Percentiles rank a stretch among this genome's conserved stretches.
Conservation (phyloP, 768 basidiomycete genomes). For the Mycena vulgaris region DNA sequence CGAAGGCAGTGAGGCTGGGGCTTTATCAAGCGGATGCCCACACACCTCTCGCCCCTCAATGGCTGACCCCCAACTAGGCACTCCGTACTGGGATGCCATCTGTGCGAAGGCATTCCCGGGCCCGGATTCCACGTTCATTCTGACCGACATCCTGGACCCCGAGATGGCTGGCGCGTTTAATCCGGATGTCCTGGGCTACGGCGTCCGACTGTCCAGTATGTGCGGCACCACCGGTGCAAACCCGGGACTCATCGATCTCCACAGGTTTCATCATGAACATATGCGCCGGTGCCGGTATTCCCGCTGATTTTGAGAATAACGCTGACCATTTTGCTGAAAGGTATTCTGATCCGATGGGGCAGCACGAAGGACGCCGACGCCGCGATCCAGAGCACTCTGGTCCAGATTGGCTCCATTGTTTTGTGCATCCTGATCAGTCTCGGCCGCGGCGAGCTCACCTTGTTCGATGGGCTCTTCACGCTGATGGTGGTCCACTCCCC, state of each 20-base stretch:
- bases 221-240: neutral
- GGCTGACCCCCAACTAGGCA: too few relatives aligned
- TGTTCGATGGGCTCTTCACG: conserved; percentile 2
- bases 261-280: conserved; percentile 1
- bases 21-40: too few relatives aligned
- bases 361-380: neutral
- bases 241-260: neutral
- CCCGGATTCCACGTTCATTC: too few relatives aligned
- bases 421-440: neutral
- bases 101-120: too few relatives aligned
- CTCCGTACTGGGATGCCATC: too few relatives aligned
- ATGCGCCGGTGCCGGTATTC: neutral
- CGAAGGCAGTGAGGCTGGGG: too few relatives aligned
- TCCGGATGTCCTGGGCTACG: neutral
- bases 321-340: neutral
- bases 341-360: neutral
- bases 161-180: neutral
- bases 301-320: neutral
- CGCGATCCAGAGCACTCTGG: neutral
- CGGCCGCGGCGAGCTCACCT: neutral
- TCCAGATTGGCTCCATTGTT: conserved; percentile 1
- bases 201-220: neutral
- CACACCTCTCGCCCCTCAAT: too few relatives aligned
- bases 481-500: conserved; percentile 1
- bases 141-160: neutral